Evolutionary conservation across 2,329 filamentous ascomycete genomes (phyloP), one percentile per base, ranked within the genome.

Genomic region (Fusarium siculi): DNA sequence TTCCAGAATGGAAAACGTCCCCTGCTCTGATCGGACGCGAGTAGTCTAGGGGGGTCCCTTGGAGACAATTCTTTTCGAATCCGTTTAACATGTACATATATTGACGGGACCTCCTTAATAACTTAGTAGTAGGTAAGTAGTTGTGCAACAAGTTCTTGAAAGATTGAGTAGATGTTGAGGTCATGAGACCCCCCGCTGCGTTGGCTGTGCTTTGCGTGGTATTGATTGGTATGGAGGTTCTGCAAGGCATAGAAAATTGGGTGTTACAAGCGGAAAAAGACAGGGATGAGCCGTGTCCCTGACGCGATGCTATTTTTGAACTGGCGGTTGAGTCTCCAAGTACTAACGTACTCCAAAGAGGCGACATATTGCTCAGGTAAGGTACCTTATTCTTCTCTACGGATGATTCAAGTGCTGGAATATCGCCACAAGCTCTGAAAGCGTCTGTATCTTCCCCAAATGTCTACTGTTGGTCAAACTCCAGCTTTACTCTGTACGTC

Each of bases 301-400:
- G 53, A 40, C 43, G 58, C 43, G 44, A 67, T 52, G 47, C 70
- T 73, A 73, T 73, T 73, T 73, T 73, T 73, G 70, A 73, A 52
- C 42, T 37, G n/a, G 42, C 42, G 37, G 66, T 43, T 50, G 39
- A 32, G 42, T 18, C 42, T 44, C 19, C 23, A 40, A 28, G 50
- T 30, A 30, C 30, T 30, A 30, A 30, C 30, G 32, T 40, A 39
- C 15, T n/a, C 32, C 19, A 4, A 30, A 40, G 23, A 30, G 36
- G 36, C 21, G 19, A 40, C 18, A 30, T 32, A 34, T 21, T 44
- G 16, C 21, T 47, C 40, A 18, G 14, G 19, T 36, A 30, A 30
- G 30, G 30, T 30, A 30, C 30, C 11, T 30, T 30, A 8, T 21
- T 57, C 19, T 28, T 9, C 19, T 21, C 23, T 30, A 19, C 5